Conservation (phyloP, 768 basidiomycete genomes). For the Rhodosporidiobolus odoratus region DNA sequence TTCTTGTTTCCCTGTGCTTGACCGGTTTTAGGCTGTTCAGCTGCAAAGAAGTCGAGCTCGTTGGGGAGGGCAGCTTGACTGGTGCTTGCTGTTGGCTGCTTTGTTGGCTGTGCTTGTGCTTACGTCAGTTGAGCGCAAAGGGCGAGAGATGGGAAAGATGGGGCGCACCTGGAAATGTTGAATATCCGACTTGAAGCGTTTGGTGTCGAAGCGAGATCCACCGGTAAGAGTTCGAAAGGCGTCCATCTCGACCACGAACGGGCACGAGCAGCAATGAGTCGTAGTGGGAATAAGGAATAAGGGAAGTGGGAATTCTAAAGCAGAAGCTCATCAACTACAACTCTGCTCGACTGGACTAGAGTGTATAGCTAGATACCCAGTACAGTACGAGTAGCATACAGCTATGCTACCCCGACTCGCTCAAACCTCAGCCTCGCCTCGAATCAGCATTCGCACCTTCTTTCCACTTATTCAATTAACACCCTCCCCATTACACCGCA, state of each 20-base stretch:
- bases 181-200: slow-evolving; percentile 63
- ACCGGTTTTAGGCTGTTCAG: slow-evolving; percentile 46
- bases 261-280: not conserved
- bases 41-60: slow-evolving; percentile 88
- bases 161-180: slow-evolving; percentile 61
- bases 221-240: slow-evolving; percentile 84
- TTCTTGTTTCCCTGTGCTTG: slow-evolving; percentile 17
- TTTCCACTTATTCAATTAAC: no score
- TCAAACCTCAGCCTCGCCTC: no score
- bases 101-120: not conserved
- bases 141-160: not conserved
- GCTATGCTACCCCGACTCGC: no score
- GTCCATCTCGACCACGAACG: slow-evolving; percentile 55
- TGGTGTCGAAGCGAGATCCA: slow-evolving; percentile 80
- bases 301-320: not conserved
- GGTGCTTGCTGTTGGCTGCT: not conserved
- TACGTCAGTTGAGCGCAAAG: not conserved
- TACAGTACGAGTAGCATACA: no score
- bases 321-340: not conserved
- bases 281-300: no score
- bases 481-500: no score
- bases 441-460: no score
- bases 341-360: no score
- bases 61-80: slow-evolving; percentile 55
- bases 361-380: no score